phyloP scores from a whole-genome alignment of 352 stramenopile species.

The Globisporangium solare region DNA sequence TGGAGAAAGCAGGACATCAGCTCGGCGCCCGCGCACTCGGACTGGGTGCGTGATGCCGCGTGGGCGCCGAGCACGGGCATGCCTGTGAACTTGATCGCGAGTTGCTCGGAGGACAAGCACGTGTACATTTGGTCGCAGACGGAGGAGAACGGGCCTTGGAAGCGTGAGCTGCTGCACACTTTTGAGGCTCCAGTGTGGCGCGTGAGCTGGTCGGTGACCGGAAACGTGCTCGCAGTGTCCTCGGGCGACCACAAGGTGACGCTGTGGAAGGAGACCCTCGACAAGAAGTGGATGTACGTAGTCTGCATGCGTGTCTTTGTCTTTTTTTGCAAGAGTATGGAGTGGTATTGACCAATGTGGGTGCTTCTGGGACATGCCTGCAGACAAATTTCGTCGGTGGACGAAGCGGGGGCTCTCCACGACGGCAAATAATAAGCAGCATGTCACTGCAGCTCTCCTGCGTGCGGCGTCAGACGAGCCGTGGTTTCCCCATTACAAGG shows the following conservation, averaged over 20 bases:
- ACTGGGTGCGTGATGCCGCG: slow-evolving; percentile 97
- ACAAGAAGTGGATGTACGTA: slow-evolving; percentile 95
- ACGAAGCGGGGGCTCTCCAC: slow-evolving; percentile 78
- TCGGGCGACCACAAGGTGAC: slow-evolving; percentile 96
- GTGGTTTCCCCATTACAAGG: too few relatives aligned
- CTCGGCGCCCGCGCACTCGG: slow-evolving; percentile 82
- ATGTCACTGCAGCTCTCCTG: neutral
- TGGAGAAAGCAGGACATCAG: slow-evolving; percentile 80
- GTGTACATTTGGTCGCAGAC: slow-evolving; percentile 96
- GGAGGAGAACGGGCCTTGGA: slow-evolving; percentile 78
- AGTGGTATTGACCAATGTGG: too few relatives aligned
- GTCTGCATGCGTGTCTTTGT: neutral
- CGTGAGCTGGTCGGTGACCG: slow-evolving; percentile 98
- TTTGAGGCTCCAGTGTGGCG: slow-evolving; percentile 97
- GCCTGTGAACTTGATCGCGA: slow-evolving; percentile 93
- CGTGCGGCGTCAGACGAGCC: neutral
- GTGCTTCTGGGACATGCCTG: neutral
- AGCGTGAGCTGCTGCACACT: slow-evolving; percentile 88
- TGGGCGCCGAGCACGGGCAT: slow-evolving; percentile 94
- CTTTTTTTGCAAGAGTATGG: neutral
- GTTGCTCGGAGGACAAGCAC: slow-evolving; percentile 86
- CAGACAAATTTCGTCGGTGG: slow-evolving; percentile 88
- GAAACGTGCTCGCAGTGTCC: slow-evolving; percentile 97
- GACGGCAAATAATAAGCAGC: slow-evolving; percentile 58
- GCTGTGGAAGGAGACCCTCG: slow-evolving; percentile 97